Evolutionary conservation across 108 stramenopile genomes (phyloP).

Genomic region (Nannochloropsis gaditana): DNA sequence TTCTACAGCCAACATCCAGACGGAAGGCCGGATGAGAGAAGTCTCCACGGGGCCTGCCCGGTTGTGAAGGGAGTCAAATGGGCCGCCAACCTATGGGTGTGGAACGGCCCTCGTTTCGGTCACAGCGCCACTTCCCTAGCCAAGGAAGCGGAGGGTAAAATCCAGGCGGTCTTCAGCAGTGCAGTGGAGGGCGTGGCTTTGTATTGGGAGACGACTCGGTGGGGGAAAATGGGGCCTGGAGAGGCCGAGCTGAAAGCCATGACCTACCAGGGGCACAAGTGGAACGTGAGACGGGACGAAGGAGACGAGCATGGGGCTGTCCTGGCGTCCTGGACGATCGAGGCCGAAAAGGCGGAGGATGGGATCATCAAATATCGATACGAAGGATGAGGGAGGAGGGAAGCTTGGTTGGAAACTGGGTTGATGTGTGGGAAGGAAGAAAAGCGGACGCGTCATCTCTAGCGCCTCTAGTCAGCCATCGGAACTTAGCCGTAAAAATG

Average conservation of each 20-base stretch:
- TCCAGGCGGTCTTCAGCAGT: not conserved
- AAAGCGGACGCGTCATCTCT: no score
- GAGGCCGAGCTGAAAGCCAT: not conserved
- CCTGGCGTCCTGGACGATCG: not conserved
- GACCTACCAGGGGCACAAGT: not conserved
- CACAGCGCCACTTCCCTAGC: not conserved
- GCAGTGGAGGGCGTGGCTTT: not conserved
- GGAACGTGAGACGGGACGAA: not conserved
- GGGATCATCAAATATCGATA: not conserved
- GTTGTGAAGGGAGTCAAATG: constrained; percentile 75
- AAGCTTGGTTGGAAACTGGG: not conserved
- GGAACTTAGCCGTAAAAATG: no score
- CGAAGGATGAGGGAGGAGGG: not conserved
- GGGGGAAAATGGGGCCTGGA: constrained; percentile 12
- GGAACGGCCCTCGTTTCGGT: constrained; percentile 60
- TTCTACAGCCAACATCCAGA: constrained; percentile 58
- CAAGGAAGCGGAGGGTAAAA: not conserved
- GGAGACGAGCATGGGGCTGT: not conserved
- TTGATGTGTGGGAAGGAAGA: not conserved
- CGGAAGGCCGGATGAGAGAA: constrained; percentile 61
- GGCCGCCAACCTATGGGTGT: constrained; percentile 87
- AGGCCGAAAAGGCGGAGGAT: not conserved
- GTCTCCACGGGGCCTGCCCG: constrained; percentile 82
- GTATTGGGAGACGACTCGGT: not conserved
- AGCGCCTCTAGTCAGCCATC: no score